Evolutionary conservation across 2,329 filamentous ascomycete genomes (phyloP).

Genomic region (Dothistroma septosporum): DNA sequence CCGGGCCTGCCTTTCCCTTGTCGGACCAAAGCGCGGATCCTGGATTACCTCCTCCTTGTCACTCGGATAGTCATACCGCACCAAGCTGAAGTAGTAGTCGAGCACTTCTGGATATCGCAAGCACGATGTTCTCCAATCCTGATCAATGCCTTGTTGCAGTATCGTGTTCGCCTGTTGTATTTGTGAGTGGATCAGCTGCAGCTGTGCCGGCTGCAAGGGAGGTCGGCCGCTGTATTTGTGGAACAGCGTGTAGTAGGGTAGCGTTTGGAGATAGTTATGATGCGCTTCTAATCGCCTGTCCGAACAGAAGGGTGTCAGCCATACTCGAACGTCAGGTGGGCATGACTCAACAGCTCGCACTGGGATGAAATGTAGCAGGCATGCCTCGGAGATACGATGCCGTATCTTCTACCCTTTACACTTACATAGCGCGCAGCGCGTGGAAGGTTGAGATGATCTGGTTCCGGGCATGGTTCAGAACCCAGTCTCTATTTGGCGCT

Average conservation of each 20-base stretch:
- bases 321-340: no score
- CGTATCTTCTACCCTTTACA: constrained; percentile 12
- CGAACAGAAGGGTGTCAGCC: no score
- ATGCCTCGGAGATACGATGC: no score
- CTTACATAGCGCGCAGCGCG: constrained; percentile 38
- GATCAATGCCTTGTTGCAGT: constrained; percentile 70
- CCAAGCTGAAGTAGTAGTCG: constrained; percentile 72
- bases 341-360: no score
- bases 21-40: constrained; percentile 33
- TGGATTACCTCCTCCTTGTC: constrained; percentile 45
- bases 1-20: neutral
- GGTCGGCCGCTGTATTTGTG: constrained; percentile 44
- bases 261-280: constrained; percentile 41
- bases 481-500: constrained; percentile 41
- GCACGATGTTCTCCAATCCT: constrained; percentile 72
- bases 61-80: constrained; percentile 60
- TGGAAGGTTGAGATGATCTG: constrained; percentile 45
- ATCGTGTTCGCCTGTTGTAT: constrained; percentile 61
- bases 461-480: constrained; percentile 43
- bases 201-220: constrained; percentile 40
- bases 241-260: constrained; percentile 47
- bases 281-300: constrained; percentile 31
- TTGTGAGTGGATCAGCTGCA: constrained; percentile 46
- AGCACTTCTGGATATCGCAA: constrained; percentile 76
- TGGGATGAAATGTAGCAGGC: no score